Evolutionary conservation across 2,329 filamentous ascomycete genomes (phyloP).

Genomic region (Epichloe aotearoae): DNA sequence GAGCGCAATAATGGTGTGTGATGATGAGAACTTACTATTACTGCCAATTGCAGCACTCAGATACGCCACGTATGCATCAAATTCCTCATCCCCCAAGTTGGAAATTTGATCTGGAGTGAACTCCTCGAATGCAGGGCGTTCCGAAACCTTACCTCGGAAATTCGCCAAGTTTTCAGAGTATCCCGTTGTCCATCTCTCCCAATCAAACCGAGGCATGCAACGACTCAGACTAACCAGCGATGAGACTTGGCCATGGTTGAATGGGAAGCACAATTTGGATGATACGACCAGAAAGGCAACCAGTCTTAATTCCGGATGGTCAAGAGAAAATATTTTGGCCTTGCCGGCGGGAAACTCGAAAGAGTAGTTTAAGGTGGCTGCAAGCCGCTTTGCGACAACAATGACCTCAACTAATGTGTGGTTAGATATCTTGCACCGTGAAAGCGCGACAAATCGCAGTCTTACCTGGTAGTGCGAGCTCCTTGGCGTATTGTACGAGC

Average conservation of each 20-base stretch:
- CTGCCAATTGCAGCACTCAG: constrained; percentile 20
- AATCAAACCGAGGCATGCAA: constrained; percentile 41
- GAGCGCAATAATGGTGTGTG: not conserved
- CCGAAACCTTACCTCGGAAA: constrained; percentile 1
- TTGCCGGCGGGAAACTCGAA: constrained; percentile 36
- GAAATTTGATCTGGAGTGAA: constrained; percentile 50
- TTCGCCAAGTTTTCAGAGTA: constrained; percentile 21
- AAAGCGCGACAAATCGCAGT: constrained; percentile 1
- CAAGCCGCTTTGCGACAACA: constrained; percentile 30
- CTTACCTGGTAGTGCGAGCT: constrained; percentile 62
- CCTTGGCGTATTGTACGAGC: constrained; percentile 54
- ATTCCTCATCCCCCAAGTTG: constrained; percentile 41
- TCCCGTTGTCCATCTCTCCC: constrained; percentile 52
- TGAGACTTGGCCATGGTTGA: constrained; percentile 42
- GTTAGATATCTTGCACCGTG: constrained; percentile 13
- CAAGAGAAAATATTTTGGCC: constrained; percentile 32
- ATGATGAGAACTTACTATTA: constrained; percentile 15
- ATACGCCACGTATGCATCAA: constrained; percentile 51
- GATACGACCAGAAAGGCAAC: constrained; percentile 59
- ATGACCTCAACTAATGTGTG: constrained; percentile 39
- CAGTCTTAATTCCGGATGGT: constrained; percentile 64
- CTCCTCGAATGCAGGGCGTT: constrained; percentile 29
- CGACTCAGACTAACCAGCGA: not conserved
- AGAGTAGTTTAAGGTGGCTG: constrained; percentile 34
- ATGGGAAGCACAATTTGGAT: constrained; percentile 67